Conservation (phyloP, 345 rosid species). For the Draba incana region DNA sequence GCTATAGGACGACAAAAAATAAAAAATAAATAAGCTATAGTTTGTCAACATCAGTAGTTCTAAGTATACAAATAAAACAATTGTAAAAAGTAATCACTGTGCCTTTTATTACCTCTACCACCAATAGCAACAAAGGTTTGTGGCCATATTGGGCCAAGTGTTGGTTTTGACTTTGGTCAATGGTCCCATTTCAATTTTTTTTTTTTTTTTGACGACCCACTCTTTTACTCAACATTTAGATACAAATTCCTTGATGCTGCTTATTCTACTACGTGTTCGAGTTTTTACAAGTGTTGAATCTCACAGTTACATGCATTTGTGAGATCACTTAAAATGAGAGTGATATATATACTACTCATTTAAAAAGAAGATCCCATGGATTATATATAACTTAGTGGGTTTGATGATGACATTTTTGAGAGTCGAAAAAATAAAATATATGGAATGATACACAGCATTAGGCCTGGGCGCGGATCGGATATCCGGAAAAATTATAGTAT, state of each 20-base stretch:
- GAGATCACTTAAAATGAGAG: too few species aligned
- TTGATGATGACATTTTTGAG: too few species aligned
- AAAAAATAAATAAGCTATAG: neutral
- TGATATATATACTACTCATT: too few species aligned
- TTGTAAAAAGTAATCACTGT: neutral
- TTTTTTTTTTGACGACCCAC: neutral
- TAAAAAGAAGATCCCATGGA: too few species aligned
- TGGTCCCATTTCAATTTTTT: constrained; percentile 9
- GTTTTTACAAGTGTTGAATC: neutral
- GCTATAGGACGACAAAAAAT: too few species aligned
- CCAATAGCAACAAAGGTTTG: neutral
- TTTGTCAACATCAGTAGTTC: neutral
- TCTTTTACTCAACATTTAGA: neutral
- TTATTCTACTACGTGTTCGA: constrained; percentile 11
- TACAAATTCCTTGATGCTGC: neutral
- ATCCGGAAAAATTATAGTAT: too few species aligned
- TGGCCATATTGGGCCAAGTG: constrained; percentile 8
- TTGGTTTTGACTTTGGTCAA: constrained; percentile 26
- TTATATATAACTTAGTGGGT: too few species aligned
- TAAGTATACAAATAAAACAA: neutral
- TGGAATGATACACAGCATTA: too few species aligned
- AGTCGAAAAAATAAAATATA: too few species aligned
- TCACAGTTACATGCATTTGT: constrained; percentile 1
- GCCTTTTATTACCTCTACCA: neutral
- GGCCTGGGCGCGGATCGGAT: too few species aligned